Evolutionary conservation across 1,284 basidiomycete species (phyloP).

Genomic region (Sporisorium reilianum): DNA sequence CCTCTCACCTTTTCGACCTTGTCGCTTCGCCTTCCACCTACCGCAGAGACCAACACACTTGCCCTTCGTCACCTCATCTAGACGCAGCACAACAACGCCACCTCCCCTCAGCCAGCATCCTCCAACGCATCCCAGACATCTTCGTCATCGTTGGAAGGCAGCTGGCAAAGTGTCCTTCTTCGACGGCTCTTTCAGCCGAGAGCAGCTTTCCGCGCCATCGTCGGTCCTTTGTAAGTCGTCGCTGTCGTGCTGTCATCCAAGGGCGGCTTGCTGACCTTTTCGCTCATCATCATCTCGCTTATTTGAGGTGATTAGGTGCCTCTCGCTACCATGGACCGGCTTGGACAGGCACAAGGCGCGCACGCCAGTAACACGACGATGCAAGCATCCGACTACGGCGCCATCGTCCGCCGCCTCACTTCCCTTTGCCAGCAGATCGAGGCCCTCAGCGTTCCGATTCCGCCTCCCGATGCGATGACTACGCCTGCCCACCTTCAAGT

Average conservation of each 20-base stretch:
- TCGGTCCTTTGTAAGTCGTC: neutral
- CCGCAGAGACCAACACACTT: too few species aligned
- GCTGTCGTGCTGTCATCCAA: neutral
- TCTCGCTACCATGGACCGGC: neutral
- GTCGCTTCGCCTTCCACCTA: too few species aligned
- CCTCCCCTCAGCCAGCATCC: neutral
- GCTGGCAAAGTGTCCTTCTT: too few species aligned
- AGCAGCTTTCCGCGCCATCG: neutral
- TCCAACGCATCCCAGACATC: too few species aligned
- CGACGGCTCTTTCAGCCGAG: neutral
- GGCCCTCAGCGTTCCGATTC: slow-evolving; percentile 16
- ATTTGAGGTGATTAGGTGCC: too few species aligned
- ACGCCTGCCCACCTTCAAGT: too few species aligned
- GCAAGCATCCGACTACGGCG: slow-evolving; percentile 11
- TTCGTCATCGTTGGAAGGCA: too few species aligned
- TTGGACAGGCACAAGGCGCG: neutral
- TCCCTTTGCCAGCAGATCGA: slow-evolving; percentile 21
- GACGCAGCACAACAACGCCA: neutral
- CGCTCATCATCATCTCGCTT: neutral
- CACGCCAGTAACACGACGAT: neutral
- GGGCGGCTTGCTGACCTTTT: neutral
- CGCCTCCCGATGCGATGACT: neutral
- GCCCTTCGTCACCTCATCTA: neutral
- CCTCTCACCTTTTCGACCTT: neutral
- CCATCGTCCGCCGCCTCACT: slow-evolving; percentile 20